Base-by-base conservation (phyloP, 2,329 filamentous ascomycete species). In the Exophiala dermatitidis region DNA sequence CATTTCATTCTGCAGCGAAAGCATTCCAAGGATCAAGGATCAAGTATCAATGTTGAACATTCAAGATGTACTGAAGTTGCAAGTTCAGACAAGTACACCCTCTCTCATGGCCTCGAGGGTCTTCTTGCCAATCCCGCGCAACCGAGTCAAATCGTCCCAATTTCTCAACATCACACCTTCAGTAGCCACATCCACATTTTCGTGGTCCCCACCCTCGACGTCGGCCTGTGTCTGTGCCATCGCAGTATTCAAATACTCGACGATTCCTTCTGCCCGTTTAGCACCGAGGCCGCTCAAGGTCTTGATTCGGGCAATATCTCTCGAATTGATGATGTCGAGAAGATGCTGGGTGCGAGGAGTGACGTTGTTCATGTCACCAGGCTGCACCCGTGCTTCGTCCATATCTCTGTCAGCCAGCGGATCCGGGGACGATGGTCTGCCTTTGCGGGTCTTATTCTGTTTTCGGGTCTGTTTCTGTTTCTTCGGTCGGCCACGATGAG, bases 231-330 rank as follows among this genome's bases (percentile, higher is more conserved):
- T 19, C 19, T 19, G 19, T 19, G 19, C 19, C 19, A 19, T 19
- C 67, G 72, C 69, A 54, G 72, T 70, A 44, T 70, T 71, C 7
- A 76, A 67, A 48, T 71, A 73, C 55, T 75, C 69, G 26, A 75
- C 70, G 48, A 76, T 75, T 1, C 70, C 69, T 56, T 75, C 73
- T 3, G 74, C 74, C 57, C 73, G 75, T 54, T 74, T 76, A 5
- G 65, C 66, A 1, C 74, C 74, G 4, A 77, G 69, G 8, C 74
- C 74, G 49, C 71, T 73, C 5, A 76, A 65, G 6, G 72, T 58
- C 60, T 72, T 73, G 56, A 76, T 76, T 59, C 72, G 70, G 46
- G 63, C 66, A 10, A 75, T 62, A 46, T 75, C 71, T 5, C 73
- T 65, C 1, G 71, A 71, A 56, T 76, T 76, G 57, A 76, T 69